Base-by-base conservation (phyloP, 1,284 basidiomycete genomes). In the Sporisorium graminicola region DNA sequence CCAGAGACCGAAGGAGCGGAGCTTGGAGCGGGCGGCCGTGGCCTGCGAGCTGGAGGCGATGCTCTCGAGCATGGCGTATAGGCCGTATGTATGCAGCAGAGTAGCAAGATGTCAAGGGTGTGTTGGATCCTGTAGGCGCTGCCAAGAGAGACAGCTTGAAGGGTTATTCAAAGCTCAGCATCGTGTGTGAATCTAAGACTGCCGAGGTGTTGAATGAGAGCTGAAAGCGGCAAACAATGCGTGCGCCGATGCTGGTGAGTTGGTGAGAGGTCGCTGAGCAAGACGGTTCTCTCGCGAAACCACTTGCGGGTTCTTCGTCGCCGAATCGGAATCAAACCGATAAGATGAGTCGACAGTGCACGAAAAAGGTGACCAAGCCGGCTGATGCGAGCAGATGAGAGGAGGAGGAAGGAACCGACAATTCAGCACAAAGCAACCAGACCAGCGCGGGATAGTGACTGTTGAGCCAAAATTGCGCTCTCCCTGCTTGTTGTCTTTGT, bases 1-100 rank as follows among this genome's bases (percentile, higher is more conserved):
- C 75, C 71, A 77, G n/a, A 44, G 58, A 5, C 26, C 60, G n/a
- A 64, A 22, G 8, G 64, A 67, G 20, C 31, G 35, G 7, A 66
- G 31, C 20, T 24, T 65, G 43, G 20, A 26, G 61, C 68, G 58
- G 44, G 46, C 37, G 26, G 58, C 58, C 0, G 55, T 26, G 6
- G 52, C 58, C 16, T 35, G 67, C 27, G 40, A 44, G 20, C 37
- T 47, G 29, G 53, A 42, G 6, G 52, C 20, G 47, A 70, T 20
- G 58, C 33, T 43, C 13, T 46, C 26, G 20, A 65, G 53, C 67
- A 60, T 65, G 47, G 12, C 13, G 37, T 40, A 18, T 40, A 18
- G 4, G 43, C 12, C 44, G 8, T 8, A n/a, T 22, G 43, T 29
- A 33, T 51, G 58, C 37, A 24, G 49, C 20, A 16, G 24, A 37